Base-by-base conservation (phyloP, 768 basidiomycete species). In the Tephrocybe rancida region DNA sequence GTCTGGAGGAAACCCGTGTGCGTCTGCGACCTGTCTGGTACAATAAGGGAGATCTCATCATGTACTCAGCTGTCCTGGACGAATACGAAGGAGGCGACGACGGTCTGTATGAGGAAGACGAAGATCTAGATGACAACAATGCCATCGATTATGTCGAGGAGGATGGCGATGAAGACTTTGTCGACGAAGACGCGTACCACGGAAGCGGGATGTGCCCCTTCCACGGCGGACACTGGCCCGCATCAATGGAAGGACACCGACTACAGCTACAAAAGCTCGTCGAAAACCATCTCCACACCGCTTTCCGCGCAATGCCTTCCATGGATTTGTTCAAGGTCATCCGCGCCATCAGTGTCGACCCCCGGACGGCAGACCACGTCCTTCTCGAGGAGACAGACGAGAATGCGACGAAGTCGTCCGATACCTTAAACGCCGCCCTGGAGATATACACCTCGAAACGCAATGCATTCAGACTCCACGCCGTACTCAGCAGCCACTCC, bases 1-100 rank as follows among this genome's bases (percentile, higher is more conserved):
- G 5, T 73, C 74, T 24, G 85, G 85, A n/a, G 86, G 86, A 1
- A 67, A 59, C 73, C 21, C 79, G 74, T 75, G 80, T 84, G 57
- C 57, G 78, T 41, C 5, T 19, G 35, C 8, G 13, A 18, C 27
- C 50, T 42, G 18, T 14, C 27, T 38, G 48, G 47, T 58, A 39
- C 38, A 5, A 37, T 56, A 55, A n/a, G n/a, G n/a, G n/a, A n/a
- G n/a, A n/a, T n/a, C n/a, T n/a, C 45, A 24, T 25, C 29, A 30
- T 11, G 29, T 21, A 21, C 25, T 13, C 21, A 58, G 64, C 18
- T 10, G 21, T 25, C 44, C 16, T 34, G 2, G 73, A 72, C 22
- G 69, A 67, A 26, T 64, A 70, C 16, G 65, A 55, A 9, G 57
- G 51, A 3, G 41, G 42, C 69, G 80, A 54, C 37, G 19, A 30